These are phyloP conservation scores for Ustilago sp. DNA, from an alignment of 1,284 basidiomycete species.

Conservation along the genomic window DNA sequence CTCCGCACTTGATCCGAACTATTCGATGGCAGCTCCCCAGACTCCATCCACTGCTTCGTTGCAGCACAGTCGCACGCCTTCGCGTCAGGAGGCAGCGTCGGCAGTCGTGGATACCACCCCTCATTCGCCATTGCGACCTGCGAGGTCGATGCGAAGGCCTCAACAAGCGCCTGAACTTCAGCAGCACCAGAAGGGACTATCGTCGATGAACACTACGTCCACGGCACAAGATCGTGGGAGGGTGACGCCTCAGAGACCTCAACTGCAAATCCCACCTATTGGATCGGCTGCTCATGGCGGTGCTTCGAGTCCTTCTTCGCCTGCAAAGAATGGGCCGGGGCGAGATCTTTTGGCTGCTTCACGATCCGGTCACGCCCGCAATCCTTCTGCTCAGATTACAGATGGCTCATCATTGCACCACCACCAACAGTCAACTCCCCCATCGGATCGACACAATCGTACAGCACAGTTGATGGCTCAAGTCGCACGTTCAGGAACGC, in stretches of 20 bases:
- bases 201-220: conserved; percentile 18
- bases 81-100: conserved; percentile 8
- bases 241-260: conserved; percentile 19
- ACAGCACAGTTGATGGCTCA: conserved; percentile 57
- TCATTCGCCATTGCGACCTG: conserved; percentile 53
- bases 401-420: conserved; percentile 10
- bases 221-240: conserved; percentile 25
- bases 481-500: conserved; percentile 36
- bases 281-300: conserved; percentile 15
- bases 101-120: conserved; percentile 9
- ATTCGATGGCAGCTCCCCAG: conserved; percentile 12
- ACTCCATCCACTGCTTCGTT: conserved; percentile 6
- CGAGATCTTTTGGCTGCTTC: conserved; percentile 39
- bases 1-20: conserved; percentile 34
- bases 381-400: conserved; percentile 29
- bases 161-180: conserved; percentile 40
- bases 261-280: conserved; percentile 40
- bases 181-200: conserved; percentile 11
- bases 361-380: conserved; percentile 26
- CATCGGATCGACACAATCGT: conserved; percentile 46
- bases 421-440: conserved; percentile 16
- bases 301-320: conserved; percentile 32
- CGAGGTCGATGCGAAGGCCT: conserved; percentile 53
- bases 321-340: conserved; percentile 30
- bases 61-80: conserved; percentile 19